Percentiles rank a stretch among this genome's conserved stretches.
phyloP scores from a whole-genome alignment of 1,139 yeast species.

The Scheffersomyces parashehatae region DNA sequence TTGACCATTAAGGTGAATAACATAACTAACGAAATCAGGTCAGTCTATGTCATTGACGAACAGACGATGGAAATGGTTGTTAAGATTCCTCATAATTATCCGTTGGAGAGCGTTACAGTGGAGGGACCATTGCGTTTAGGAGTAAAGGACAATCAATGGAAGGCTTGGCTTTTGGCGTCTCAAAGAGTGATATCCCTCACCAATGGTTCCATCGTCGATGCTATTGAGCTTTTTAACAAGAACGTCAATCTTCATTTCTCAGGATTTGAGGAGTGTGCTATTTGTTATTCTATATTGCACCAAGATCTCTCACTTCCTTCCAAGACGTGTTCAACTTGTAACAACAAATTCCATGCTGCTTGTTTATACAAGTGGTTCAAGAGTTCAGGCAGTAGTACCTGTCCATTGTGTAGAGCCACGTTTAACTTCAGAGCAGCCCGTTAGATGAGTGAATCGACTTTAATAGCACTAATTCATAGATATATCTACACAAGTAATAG shows the following conservation, averaged over 20 bases:
- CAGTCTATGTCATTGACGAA: conserved; percentile 80
- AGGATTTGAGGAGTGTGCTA: conserved; percentile 96
- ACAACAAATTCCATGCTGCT: conserved; percentile 94
- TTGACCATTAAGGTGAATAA: conserved; percentile 63
- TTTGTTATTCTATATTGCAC: conserved; percentile 88
- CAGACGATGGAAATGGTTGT: conserved; percentile 82
- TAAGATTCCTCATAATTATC: conserved; percentile 69
- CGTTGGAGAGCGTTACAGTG: conserved; percentile 70
- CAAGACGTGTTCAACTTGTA: conserved; percentile 85
- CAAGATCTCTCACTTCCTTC: conserved; percentile 91
- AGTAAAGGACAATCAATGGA: conserved; percentile 90
- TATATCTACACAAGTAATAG: no score
- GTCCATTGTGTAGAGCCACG: conserved; percentile 89
- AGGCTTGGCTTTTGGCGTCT: conserved; percentile 91
- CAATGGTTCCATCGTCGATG: conserved; percentile 80
- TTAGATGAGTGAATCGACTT: not conserved
- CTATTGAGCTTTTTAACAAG: conserved; percentile 77
- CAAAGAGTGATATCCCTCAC: conserved; percentile 74
- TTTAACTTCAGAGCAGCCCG: conserved; percentile 48
- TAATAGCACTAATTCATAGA: no score
- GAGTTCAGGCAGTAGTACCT: conserved; percentile 86
- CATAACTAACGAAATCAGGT: conserved; percentile 67
- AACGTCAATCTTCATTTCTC: conserved; percentile 82
- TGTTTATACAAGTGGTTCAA: conserved; percentile 97
- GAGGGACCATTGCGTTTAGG: conserved; percentile 83